Evolutionary conservation across 805 yeast species (phyloP).

Genomic region (Saccharomyces eubayanus): DNA sequence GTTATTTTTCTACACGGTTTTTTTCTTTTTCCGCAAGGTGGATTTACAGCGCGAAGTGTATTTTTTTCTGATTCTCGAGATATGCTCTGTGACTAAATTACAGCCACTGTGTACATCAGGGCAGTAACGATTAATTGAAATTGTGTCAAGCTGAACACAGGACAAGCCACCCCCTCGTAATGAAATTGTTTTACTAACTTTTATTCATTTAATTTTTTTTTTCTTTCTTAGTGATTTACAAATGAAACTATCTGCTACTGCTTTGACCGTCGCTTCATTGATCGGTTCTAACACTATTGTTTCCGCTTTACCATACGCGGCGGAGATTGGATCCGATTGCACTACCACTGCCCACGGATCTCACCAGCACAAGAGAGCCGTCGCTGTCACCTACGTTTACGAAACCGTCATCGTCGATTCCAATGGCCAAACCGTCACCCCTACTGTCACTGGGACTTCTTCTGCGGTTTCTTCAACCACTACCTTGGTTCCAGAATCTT

Average conservation of each 20-base stretch:
- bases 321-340: background rate
- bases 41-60: background rate
- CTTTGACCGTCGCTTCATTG: slow-evolving; percentile 11
- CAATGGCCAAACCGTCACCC: slow-evolving; percentile 26
- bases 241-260: slow-evolving; percentile 31
- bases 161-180: background rate
- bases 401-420: slow-evolving; percentile 47
- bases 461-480: slow-evolving; percentile 1
- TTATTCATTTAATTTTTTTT: too few species aligned
- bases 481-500: background rate
- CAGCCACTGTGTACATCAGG: background rate
- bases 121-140: background rate
- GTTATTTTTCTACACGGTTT: background rate
- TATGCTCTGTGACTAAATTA: background rate
- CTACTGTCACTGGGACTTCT: background rate
- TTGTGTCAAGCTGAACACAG: background rate
- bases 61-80: background rate
- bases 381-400: slow-evolving; percentile 44
- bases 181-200: background rate
- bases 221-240: background rate
- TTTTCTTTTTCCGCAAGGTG: background rate
- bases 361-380: slow-evolving; percentile 46
- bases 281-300: slow-evolving; percentile 24
- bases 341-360: slow-evolving; percentile 18
- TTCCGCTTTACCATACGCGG: slow-evolving; percentile 20